These are phyloP conservation scores for Glaciozyma martinii DNA, from an alignment of 768 basidiomycete genomes.

Conservation along the genomic window DNA sequence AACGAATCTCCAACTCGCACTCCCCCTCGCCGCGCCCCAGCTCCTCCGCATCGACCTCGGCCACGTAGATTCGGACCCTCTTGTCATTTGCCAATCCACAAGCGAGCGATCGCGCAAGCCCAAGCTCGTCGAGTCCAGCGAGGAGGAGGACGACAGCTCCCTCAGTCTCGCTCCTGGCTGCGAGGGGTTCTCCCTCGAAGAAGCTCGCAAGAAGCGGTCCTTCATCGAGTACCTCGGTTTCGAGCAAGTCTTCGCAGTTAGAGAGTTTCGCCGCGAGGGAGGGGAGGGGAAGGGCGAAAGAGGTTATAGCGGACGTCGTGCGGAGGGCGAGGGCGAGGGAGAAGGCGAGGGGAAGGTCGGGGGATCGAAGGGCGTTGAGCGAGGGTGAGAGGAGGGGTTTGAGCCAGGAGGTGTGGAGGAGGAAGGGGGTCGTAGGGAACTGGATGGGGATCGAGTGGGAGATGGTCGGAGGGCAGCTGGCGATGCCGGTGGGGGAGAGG, in stretches of 20 bases:
- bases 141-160: slow-evolving; percentile 15
- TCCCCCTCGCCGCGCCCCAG: background rate
- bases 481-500: too few relatives aligned
- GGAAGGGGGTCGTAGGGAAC: slow-evolving; percentile 21
- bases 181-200: too few relatives aligned
- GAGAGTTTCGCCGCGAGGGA: too few relatives aligned
- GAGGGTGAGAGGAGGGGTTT: too few relatives aligned
- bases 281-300: slow-evolving; percentile 15
- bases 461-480: too few relatives aligned
- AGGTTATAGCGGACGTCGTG: slow-evolving; percentile 16
- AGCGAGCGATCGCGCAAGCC: slow-evolving; percentile 5
- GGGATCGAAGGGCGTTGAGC: slow-evolving; percentile 11
- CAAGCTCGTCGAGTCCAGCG: slow-evolving; percentile 15
- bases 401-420: slow-evolving; percentile 21
- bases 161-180: background rate
- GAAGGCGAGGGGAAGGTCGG: slow-evolving; percentile 8
- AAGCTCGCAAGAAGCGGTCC: too few relatives aligned
- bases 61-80: too few relatives aligned
- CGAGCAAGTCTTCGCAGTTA: too few relatives aligned
- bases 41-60: slow-evolving; percentile 2
- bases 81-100: too few relatives aligned
- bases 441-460: too few relatives aligned
- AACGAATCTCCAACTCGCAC: slow-evolving; percentile 12
- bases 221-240: too few relatives aligned
- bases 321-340: slow-evolving; percentile 13